Evolutionary conservation across 805 yeast species (phyloP).

Genomic region (Zygoascus flipseniorum): DNA sequence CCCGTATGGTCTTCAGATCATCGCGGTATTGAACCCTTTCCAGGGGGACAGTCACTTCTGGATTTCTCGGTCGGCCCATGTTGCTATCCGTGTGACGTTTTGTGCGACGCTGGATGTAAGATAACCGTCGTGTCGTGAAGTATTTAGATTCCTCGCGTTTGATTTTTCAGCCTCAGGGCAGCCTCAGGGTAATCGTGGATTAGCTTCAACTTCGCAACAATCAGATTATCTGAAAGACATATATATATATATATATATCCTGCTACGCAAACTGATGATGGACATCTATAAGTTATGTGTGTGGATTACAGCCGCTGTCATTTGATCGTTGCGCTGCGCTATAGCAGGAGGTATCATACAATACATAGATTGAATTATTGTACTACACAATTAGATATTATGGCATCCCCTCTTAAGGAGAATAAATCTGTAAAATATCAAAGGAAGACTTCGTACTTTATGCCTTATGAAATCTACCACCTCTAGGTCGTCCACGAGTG

Average conservation of each 20-base stretch:
- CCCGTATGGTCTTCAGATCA: slow-evolving; percentile 18
- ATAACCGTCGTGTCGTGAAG: background rate
- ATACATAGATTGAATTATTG: background rate
- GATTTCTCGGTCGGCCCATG: background rate
- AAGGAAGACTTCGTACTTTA: too few relatives aligned
- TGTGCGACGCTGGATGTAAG: background rate
- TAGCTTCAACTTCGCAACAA: background rate
- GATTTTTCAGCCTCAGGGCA: background rate
- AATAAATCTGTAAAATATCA: too few relatives aligned
- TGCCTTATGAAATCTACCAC: slow-evolving; percentile 3
- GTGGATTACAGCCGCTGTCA: too few relatives aligned
- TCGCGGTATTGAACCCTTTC: slow-evolving; percentile 13
- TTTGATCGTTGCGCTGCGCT: too few relatives aligned
- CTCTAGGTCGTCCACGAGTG: slow-evolving; percentile 4
- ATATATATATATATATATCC: too few relatives aligned
- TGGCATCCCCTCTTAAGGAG: background rate
- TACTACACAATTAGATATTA: background rate
- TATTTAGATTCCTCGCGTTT: background rate
- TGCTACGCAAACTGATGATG: too few relatives aligned
- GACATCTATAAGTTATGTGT: too few relatives aligned
- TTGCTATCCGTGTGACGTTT: background rate
- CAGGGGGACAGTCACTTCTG: slow-evolving; percentile 8
- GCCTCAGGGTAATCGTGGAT: background rate
- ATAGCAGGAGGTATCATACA: too few relatives aligned
- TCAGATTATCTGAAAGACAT: too few relatives aligned